A percentile compares a stretch with the other conserved stretches of the same genome.
These are phyloP conservation scores for Rhodosporidiobolus sp. DNA, from an alignment of 768 basidiomycete genomes.

Conservation along the genomic window DNA sequence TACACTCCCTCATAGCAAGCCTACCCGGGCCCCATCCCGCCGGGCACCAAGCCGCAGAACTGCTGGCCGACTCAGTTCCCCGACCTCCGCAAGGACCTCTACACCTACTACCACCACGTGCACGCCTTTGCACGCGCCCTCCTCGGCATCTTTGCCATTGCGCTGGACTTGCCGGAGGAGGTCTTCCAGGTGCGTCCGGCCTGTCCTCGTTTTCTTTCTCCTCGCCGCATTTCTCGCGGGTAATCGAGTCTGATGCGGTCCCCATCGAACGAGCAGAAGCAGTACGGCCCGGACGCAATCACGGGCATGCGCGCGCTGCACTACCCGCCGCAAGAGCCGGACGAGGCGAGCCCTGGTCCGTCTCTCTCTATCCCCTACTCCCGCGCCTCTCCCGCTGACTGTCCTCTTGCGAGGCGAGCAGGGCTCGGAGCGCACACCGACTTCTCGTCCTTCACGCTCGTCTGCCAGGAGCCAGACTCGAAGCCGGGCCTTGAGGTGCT, in stretches of 20 bases:
- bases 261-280: background rate
- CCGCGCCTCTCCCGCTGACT: background rate
- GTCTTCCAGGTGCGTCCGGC: conserved; percentile 10
- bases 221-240: background rate
- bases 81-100: conserved; percentile 16
- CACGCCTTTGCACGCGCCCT: conserved; percentile 18
- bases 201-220: background rate
- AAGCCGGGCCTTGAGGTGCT: conserved; percentile 29
- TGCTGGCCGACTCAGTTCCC: conserved; percentile 27
- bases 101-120: conserved; percentile 26
- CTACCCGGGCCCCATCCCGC: conserved; percentile 13
- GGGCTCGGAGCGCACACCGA: conserved; percentile 24
- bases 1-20: background rate
- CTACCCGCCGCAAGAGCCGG: conserved; percentile 32
- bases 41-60: conserved; percentile 22
- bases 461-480: conserved; percentile 19
- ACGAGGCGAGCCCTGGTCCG: conserved; percentile 6
- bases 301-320: conserved; percentile 29
- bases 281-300: conserved; percentile 21
- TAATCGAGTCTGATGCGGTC: no score
- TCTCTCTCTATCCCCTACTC: background rate
- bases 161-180: conserved; percentile 23
- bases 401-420: background rate
- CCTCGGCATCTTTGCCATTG: conserved; percentile 23
- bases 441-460: conserved; percentile 31